Evolutionary conservation across 805 yeast species (phyloP).

Genomic region (Blastobotrys parvus): DNA sequence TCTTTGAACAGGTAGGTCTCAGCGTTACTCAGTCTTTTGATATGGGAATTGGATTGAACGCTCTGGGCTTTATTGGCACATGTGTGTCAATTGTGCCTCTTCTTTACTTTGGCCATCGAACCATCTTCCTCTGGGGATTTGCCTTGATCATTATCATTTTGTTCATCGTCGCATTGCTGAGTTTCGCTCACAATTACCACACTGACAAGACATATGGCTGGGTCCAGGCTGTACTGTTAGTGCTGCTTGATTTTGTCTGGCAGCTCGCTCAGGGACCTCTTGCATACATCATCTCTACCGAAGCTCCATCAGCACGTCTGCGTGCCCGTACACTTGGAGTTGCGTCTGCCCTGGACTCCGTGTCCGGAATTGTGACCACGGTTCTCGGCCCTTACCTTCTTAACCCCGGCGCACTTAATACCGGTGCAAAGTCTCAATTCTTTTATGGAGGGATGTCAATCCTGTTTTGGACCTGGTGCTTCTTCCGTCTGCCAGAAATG

Average conservation of each 20-base stretch:
- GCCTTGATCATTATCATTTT: too few relatives aligned
- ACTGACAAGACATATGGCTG: constrained; percentile 12
- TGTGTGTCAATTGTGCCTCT: too few relatives aligned
- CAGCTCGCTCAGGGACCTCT: constrained; percentile 38
- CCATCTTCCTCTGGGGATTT: too few relatives aligned
- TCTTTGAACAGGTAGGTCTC: constrained; percentile 35
- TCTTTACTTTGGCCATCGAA: too few relatives aligned
- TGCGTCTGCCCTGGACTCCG: constrained; percentile 27
- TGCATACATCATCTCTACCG: constrained; percentile 33
- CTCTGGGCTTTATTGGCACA: constrained; percentile 39
- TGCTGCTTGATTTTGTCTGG: constrained; percentile 37
- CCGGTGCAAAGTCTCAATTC: constrained; percentile 42
- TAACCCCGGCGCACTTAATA: constrained; percentile 36
- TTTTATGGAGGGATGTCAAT: constrained; percentile 34
- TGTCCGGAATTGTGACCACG: constrained; percentile 25
- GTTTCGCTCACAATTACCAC: too few relatives aligned
- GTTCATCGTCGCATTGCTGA: too few relatives aligned
- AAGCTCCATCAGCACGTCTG: constrained; percentile 33
- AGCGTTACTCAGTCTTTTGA: constrained; percentile 31
- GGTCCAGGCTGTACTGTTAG: constrained; percentile 36
- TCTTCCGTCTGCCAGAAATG: constrained; percentile 48
- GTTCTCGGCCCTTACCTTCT: constrained; percentile 37
- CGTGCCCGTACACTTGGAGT: constrained; percentile 35
- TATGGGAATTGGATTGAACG: constrained; percentile 37
- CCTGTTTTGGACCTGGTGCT: constrained; percentile 32